These are phyloP conservation scores for Chimonanthus praecox DNA, from an alignment of 164 flowering plant genomes.

Conservation along the genomic window DNA sequence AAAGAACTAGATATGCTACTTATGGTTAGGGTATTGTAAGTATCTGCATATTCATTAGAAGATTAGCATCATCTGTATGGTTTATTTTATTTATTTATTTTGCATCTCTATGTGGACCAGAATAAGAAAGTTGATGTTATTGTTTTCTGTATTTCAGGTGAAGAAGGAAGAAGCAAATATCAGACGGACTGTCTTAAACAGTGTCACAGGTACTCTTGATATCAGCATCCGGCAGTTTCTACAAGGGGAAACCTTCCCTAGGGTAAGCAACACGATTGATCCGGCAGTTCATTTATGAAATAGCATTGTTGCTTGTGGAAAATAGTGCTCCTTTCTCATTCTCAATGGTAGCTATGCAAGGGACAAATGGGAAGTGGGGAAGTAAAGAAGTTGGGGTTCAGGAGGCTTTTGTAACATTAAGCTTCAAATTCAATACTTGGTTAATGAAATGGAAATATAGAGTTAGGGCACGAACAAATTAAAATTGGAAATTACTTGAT, in stretches of 20 bases:
- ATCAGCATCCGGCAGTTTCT: slow-evolving; percentile 50
- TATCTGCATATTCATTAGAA: neutral
- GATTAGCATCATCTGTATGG: neutral
- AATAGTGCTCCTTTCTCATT: too few species aligned
- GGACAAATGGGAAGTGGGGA: too few species aligned
- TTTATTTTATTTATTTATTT: neutral
- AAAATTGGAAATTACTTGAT: too few species aligned
- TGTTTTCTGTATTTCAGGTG: slow-evolving; percentile 28
- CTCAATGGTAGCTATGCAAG: too few species aligned
- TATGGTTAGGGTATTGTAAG: too few species aligned
- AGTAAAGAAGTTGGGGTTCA: too few species aligned
- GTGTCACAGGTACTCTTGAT: slow-evolving; percentile 63
- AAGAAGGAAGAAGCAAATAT: slow-evolving; percentile 56
- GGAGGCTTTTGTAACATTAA: too few species aligned
- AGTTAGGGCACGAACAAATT: too few species aligned
- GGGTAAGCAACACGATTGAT: slow-evolving; percentile 27
- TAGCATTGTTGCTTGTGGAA: too few species aligned
- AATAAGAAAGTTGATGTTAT: neutral
- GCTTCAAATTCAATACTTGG: too few species aligned
- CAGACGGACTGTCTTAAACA: slow-evolving; percentile 51
- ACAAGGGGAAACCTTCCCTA: slow-evolving; percentile 63
- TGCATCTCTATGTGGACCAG: neutral
- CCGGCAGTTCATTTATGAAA: neutral
- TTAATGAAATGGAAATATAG: too few species aligned
- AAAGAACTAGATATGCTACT: too few species aligned